These are phyloP conservation scores for Phoma herbarum DNA, from an alignment of 2,329 filamentous ascomycete genomes.

Conservation along the genomic window DNA sequence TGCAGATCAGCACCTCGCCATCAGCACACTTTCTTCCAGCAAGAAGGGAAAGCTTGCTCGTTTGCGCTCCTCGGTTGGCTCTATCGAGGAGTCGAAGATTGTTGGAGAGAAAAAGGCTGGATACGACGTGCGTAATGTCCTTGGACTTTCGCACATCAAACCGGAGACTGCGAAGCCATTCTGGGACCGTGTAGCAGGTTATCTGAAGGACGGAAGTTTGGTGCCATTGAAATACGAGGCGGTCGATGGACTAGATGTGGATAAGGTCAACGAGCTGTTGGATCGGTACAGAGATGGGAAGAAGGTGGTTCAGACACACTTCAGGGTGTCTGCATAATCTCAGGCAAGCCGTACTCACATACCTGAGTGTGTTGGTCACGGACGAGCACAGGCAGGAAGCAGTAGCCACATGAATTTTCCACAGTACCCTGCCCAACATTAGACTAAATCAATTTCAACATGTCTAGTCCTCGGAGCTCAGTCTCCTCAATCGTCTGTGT, in stretches of 20 bases:
- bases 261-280: not conserved
- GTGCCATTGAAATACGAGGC: not conserved
- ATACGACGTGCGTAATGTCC: constrained; percentile 3
- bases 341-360: not conserved
- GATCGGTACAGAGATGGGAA: not conserved
- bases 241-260: not conserved
- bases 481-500: not conserved
- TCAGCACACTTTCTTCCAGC: constrained; percentile 4
- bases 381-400: not conserved
- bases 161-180: not conserved
- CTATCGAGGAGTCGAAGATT: constrained; percentile 6
- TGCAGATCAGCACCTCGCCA: not conserved
- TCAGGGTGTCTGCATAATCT: constrained; percentile 5
- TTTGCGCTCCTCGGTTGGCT: constrained; percentile 1
- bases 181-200: not conserved
- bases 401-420: too few species aligned
- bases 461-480: too few species aligned
- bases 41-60: constrained; percentile 1
- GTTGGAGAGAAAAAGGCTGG: not conserved
- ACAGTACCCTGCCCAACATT: too few species aligned
- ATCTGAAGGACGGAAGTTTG: not conserved
- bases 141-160: not conserved
- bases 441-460: too few species aligned
- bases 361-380: not conserved
- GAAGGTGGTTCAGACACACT: not conserved